These are phyloP conservation scores for Coccomyxa sp. DNA, from an alignment of 139 green algal genomes.

Conservation along the genomic window DNA sequence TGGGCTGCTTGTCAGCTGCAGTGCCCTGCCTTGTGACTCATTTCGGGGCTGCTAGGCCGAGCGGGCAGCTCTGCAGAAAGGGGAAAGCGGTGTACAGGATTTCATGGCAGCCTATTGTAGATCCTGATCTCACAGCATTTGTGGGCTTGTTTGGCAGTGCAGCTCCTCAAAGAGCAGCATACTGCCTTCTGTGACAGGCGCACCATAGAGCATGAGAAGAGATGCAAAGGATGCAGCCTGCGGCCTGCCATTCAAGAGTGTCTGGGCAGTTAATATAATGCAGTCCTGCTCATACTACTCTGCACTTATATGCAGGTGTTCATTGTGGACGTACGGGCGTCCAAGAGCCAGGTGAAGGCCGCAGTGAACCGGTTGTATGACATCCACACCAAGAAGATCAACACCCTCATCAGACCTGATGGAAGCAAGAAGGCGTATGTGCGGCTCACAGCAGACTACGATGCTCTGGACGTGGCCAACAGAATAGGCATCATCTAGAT, in stretches of 20 bases:
- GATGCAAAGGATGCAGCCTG: too few species aligned
- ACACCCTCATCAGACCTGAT: constrained; percentile 97
- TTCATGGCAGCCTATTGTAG: not conserved
- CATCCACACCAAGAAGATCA: constrained; percentile 97
- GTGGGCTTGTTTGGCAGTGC: too few species aligned
- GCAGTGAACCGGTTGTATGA: constrained; percentile 95
- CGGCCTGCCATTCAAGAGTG: too few species aligned
- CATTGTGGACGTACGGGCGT: constrained; percentile 83
- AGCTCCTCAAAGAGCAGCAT: too few species aligned
- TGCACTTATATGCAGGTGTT: constrained; percentile 69
- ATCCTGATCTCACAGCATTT: too few species aligned
- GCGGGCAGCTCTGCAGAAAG: not conserved
- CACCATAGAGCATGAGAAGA: too few species aligned
- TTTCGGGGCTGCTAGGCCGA: not conserved
- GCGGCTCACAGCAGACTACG: constrained; percentile 90
- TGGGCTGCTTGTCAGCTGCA: not conserved
- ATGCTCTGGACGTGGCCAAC: constrained; percentile 99
- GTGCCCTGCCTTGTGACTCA: not conserved
- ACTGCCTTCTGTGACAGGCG: too few species aligned
- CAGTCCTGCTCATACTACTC: too few species aligned
- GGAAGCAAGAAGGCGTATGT: constrained; percentile 99
- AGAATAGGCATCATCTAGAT: constrained; percentile 98
- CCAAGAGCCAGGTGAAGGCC: constrained; percentile 94
- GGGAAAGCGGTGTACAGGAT: not conserved
- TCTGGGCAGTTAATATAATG: too few species aligned